A percentile compares a stretch with the other conserved stretches of the same genome.
Conservation (phyloP, 768 basidiomycete species). For the Coprinopsis marcescibilis region DNA sequence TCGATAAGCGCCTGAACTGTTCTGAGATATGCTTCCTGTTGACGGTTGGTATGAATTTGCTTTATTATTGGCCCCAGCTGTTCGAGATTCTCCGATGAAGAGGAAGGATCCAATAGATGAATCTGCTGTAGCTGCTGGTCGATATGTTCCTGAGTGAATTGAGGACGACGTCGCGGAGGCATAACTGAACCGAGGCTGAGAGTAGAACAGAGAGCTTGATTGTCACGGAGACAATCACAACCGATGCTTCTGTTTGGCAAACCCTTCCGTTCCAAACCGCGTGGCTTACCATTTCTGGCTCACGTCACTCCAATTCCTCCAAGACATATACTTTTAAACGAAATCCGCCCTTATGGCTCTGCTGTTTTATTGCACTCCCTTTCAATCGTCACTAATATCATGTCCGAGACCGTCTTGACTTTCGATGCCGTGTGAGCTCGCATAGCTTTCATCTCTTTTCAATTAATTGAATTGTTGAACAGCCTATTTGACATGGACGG, state of each 20-base stretch:
- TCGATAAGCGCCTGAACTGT: conserved; percentile 84
- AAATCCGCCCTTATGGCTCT: no score
- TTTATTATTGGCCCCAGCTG: conserved; percentile 94
- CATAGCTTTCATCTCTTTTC: conserved; percentile 1
- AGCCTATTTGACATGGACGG: conserved; percentile 85
- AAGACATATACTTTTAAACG: not conserved
- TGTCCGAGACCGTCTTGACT: conserved; percentile 30
- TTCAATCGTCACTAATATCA: conserved; percentile 14
- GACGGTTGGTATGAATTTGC: conserved; percentile 81
- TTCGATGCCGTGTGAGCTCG: conserved; percentile 40
- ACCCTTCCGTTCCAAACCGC: conserved; percentile 31
- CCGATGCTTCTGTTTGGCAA: conserved; percentile 34
- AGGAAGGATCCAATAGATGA: conserved; percentile 81
- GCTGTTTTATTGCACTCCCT: not conserved
- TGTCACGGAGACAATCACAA: conserved; percentile 17
- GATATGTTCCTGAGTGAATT: conserved; percentile 77
- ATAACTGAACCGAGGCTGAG: conserved; percentile 35
- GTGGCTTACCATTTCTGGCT: no score
- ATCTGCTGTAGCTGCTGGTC: conserved; percentile 91
- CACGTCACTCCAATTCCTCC: not conserved
- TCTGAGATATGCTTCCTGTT: conserved; percentile 85
- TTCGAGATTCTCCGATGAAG: conserved; percentile 90
- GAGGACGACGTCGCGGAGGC: conserved; percentile 71
- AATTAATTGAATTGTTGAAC: conserved; percentile 2
- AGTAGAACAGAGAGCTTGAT: conserved; percentile 11